phyloP scores from a whole-genome alignment of 495 filamentous ascomycete species.

The Immersiella caudata region DNA sequence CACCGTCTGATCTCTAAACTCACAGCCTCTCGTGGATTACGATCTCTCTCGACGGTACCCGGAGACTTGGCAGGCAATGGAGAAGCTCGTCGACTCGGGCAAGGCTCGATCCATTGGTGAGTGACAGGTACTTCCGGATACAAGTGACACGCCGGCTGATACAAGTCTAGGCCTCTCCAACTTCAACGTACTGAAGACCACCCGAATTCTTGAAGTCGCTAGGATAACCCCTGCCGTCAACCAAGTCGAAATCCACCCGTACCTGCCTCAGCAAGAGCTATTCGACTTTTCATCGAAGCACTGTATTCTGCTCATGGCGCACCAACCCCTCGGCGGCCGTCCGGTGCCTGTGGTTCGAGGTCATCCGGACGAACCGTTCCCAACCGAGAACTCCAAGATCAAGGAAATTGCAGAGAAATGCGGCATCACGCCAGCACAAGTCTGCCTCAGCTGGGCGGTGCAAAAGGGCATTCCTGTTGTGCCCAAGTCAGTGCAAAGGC shows the following conservation, averaged over 20 bases:
- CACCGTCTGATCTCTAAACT: conserved; percentile 9
- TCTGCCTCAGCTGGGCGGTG: conserved; percentile 44
- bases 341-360: conserved; percentile 40
- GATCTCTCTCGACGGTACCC: conserved; percentile 37
- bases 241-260: conserved; percentile 48
- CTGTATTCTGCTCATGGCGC: conserved; percentile 66
- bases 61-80: conserved; percentile 43
- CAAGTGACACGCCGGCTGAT: background rate
- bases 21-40: conserved; percentile 36
- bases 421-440: conserved; percentile 38
- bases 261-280: conserved; percentile 51
- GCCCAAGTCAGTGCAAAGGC: conserved; percentile 59
- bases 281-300: conserved; percentile 54
- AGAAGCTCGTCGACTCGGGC: conserved; percentile 37
- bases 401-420: conserved; percentile 28
- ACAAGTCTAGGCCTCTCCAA: conserved; percentile 36
- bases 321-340: conserved; percentile 59
- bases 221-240: conserved; percentile 41
- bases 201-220: conserved; percentile 34
- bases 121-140: background rate
- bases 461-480: conserved; percentile 38
- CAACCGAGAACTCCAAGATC: conserved; percentile 39
- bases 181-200: conserved; percentile 42
- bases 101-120: conserved; percentile 41
- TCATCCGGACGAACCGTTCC: conserved; percentile 34